These are phyloP conservation scores for Oropetium thomaeum DNA, from an alignment of 176 grass and related monocot species.

Conservation along the genomic window DNA sequence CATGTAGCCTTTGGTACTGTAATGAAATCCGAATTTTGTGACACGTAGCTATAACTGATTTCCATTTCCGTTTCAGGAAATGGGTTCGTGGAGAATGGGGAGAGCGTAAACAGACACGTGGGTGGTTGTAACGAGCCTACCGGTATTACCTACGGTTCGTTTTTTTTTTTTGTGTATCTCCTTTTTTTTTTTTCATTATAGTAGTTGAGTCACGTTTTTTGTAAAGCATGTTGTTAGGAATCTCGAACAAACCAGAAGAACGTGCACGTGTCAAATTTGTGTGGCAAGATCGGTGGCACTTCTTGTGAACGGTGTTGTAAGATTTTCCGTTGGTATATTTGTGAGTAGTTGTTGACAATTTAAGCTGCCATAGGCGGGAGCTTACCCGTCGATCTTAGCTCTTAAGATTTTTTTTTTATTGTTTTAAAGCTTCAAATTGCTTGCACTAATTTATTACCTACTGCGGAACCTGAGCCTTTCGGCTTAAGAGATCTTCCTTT, in stretches of 20 bases:
- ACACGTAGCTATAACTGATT: neutral
- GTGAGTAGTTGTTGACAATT: neutral
- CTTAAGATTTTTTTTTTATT: neutral
- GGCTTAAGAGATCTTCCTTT: conserved; percentile 22
- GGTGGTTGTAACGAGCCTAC: conserved; percentile 20
- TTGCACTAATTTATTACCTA: conserved; percentile 5
- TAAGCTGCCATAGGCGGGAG: neutral
- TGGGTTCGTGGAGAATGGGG: neutral
- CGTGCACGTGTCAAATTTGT: conserved; percentile 5
- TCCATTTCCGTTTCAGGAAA: conserved; percentile 10
- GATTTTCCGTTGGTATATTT: neutral
- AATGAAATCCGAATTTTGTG: conserved; percentile 21
- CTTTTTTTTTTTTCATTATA: no score
- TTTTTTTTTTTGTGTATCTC: neutral
- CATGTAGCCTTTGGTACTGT: conserved; percentile 27
- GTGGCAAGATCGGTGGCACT: neutral
- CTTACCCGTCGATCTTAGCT: neutral
- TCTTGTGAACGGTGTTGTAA: neutral
- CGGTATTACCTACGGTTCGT: neutral
- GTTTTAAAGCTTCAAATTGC: neutral
- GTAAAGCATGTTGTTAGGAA: conserved; percentile 11
- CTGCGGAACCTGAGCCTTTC: conserved; percentile 1
- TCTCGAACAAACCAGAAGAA: conserved; percentile 16
- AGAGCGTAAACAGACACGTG: conserved; percentile 19
- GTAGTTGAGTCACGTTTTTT: conserved; percentile 35